Base-by-base conservation (phyloP, 73 alveolate species). In the Blepharisma stoltei region DNA sequence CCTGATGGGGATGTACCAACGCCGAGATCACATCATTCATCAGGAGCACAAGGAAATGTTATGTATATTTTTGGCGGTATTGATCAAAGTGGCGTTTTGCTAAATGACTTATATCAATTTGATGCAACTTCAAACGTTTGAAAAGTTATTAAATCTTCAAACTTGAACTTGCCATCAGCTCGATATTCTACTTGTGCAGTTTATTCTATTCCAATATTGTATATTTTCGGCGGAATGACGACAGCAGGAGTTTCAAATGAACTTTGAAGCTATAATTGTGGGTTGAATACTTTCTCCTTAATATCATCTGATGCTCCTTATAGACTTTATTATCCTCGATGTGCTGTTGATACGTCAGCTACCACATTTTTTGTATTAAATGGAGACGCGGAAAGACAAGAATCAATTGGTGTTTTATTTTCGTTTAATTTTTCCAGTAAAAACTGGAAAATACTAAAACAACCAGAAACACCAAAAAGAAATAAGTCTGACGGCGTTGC, bases 21-120 rank as follows among this genome's bases (percentile, higher is more conserved):
- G 0, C 73, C 73, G 2, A 60, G 73, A 60, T 60, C 73, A 14
- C 73, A 60, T 60, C 73, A 60, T 60, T n/a, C 73, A 1, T 14
- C 73, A 1, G 73, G 49, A 60, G 38, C 73, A 18, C 46, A 60
- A 18, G 73, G 73, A 60, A 38, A 60, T 25, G 23, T 60, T 3
- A 60, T 60, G 73, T 4, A 14, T 14, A 60, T 60, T 9, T 60
- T n/a, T n/a, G 73, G 73, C 11, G 73, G 73, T 60, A 60, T 14
- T 14, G 46, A 60, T 25, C 14, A 11, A 20, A 25, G 18, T 25
- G 18, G 23, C 3, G 3, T 3, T 14, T 60, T 14, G 18, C 5
- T 60, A 8, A 60, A 60, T 38, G 73, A 60, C 5, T n/a, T 14
- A 9, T 60, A 18, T 60, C 38, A n/a, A 60, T 25, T 60, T 25